A percentile compares a stretch with the other conserved stretches of the same genome.
phyloP scores from a whole-genome alignment of 2,329 filamentous ascomycete genomes.

The Ceratocystis smalleyi region DNA sequence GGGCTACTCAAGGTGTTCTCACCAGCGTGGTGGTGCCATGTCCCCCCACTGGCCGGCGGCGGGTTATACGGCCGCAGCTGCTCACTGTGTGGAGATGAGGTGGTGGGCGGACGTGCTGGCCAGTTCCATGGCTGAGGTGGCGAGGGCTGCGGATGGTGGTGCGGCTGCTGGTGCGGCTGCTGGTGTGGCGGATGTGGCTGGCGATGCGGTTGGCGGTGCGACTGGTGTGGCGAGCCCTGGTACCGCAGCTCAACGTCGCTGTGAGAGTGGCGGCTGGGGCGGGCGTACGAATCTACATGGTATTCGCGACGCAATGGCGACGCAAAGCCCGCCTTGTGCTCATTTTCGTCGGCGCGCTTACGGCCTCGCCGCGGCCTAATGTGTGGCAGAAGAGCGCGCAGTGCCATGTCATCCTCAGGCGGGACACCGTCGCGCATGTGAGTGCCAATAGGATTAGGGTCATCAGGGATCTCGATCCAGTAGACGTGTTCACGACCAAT shows the following conservation, averaged over 20 bases:
- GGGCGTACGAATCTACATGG: not conserved
- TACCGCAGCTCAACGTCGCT: slow-evolving; percentile 18
- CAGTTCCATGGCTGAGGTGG: not conserved
- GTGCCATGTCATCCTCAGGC: slow-evolving; percentile 74
- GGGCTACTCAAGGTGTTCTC: no score
- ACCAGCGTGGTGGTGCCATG: not conserved
- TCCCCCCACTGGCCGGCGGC: not conserved
- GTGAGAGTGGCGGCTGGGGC: not conserved
- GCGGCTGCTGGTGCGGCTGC: not conserved
- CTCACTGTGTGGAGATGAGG: not conserved
- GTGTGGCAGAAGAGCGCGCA: slow-evolving; percentile 69
- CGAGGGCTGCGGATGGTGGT: not conserved
- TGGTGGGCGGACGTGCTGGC: not conserved
- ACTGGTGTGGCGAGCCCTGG: slow-evolving; percentile 26
- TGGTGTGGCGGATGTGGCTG: not conserved
- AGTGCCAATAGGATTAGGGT: slow-evolving; percentile 45
- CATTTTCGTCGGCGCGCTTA: slow-evolving; percentile 48
- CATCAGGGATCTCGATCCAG: slow-evolving; percentile 57
- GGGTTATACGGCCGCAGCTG: not conserved
- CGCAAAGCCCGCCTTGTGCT: slow-evolving; percentile 32
- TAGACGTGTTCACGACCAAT: slow-evolving; percentile 52
- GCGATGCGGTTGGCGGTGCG: not conserved
- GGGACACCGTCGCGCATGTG: slow-evolving; percentile 65
- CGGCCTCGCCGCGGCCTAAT: slow-evolving; percentile 47
- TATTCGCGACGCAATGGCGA: slow-evolving; percentile 46